Evolutionary conservation across 257 asterid genomes (phyloP).

Genomic region (Haberlea rhodopensis): DNA sequence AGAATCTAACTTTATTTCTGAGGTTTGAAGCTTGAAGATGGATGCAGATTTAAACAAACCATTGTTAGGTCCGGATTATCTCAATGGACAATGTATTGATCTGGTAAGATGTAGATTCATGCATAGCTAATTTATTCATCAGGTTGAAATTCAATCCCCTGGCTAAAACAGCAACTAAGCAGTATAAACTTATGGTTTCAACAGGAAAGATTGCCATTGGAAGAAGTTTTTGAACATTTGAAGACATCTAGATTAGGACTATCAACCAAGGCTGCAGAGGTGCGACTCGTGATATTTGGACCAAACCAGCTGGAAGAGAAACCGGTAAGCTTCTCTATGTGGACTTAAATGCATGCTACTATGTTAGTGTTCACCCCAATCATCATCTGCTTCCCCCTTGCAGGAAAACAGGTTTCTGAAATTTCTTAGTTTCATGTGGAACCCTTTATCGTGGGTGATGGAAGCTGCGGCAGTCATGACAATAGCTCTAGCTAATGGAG

Average conservation of each 20-base stretch:
- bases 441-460: conserved; percentile 65
- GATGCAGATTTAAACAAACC: background rate
- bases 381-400: conserved; percentile 1
- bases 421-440: conserved; percentile 69
- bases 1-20: no score
- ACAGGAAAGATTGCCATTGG: conserved; percentile 53
- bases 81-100: background rate
- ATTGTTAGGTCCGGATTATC: background rate
- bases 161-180: background rate
- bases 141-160: background rate
- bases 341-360: no score
- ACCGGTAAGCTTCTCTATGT: conserved; percentile 35
- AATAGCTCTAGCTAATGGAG: conserved; percentile 64
- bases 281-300: conserved; percentile 43
- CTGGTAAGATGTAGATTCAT: background rate
- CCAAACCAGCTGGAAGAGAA: conserved; percentile 57
- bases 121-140: background rate
- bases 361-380: no score
- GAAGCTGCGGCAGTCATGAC: conserved; percentile 69
- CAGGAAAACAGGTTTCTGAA: conserved; percentile 54
- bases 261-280: conserved; percentile 32
- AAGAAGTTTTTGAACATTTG: conserved; percentile 44
- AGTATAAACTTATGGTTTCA: background rate
- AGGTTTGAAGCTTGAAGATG: background rate
- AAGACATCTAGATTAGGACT: conserved; percentile 44